Percentiles rank a stretch among this genome's conserved stretches.
phyloP scores from a whole-genome alignment of 495 filamentous ascomycete genomes.

The Hyaloscypha bicolor region DNA sequence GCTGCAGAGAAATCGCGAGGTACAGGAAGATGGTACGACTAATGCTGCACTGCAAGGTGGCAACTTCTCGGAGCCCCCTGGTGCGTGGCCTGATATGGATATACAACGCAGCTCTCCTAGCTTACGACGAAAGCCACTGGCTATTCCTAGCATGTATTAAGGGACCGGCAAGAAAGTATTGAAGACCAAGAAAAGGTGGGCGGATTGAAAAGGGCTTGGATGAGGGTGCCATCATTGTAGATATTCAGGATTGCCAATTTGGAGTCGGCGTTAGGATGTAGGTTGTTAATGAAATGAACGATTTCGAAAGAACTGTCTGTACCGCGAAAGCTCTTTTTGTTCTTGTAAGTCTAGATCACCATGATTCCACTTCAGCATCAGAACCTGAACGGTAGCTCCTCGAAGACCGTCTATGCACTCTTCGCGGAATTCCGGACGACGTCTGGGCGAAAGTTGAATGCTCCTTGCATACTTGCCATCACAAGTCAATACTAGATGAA shows the following conservation, averaged over 20 bases:
- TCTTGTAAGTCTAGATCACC: too few relatives aligned
- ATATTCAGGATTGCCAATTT: slow-evolving; percentile 2
- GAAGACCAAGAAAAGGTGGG: background rate
- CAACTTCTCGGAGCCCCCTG: slow-evolving; percentile 1
- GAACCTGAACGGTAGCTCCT: too few relatives aligned
- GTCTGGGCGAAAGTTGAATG: too few relatives aligned
- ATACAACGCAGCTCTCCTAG: slow-evolving; percentile 5
- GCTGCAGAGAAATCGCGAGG: slow-evolving; percentile 6
- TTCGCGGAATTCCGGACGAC: too few relatives aligned
- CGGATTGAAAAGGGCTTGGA: background rate
- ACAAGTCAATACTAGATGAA: too few relatives aligned
- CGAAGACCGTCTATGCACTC: too few relatives aligned
- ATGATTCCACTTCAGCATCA: too few relatives aligned
- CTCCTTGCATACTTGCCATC: too few relatives aligned
- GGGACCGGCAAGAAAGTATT: background rate
- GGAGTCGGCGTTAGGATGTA: background rate
- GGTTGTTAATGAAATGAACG: background rate
- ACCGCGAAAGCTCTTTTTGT: too few relatives aligned
- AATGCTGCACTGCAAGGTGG: slow-evolving; percentile 4
- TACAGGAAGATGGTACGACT: slow-evolving; percentile 7
- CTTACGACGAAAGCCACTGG: slow-evolving; percentile 7
- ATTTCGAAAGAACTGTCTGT: too few relatives aligned
- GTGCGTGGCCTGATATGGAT: slow-evolving; percentile 7
- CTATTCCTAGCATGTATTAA: background rate
- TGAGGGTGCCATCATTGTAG: background rate